Evolutionary conservation across 2,329 filamentous ascomycete genomes (phyloP).

Genomic region (Thielaviopsis musarum): DNA sequence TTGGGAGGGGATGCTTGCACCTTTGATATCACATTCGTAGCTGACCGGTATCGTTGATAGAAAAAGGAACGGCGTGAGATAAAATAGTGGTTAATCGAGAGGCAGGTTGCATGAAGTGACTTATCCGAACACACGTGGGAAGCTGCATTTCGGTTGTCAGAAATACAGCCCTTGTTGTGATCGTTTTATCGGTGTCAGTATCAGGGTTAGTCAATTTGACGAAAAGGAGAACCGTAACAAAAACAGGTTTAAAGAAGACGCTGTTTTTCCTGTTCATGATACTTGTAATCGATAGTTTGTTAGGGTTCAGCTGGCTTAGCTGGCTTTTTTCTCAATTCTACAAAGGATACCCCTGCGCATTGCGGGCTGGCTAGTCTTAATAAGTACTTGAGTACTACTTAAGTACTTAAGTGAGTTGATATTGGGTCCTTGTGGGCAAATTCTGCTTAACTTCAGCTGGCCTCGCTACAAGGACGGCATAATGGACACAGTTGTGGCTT

Average conservation of each 20-base stretch:
- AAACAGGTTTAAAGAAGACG: neutral
- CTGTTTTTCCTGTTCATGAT: neutral
- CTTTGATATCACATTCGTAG: too few species aligned
- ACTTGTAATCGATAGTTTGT: neutral
- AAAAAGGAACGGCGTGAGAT: too few species aligned
- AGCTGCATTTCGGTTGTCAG: too few species aligned
- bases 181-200: too few species aligned
- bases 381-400: neutral
- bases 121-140: too few species aligned
- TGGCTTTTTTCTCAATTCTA: neutral
- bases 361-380: neutral
- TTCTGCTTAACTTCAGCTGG: neutral
- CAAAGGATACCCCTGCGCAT: neutral
- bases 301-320: neutral
- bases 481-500: neutral
- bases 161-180: too few species aligned
- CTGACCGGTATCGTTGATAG: too few species aligned
- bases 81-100: too few species aligned
- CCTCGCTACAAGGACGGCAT: neutral
- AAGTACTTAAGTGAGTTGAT: too few species aligned
- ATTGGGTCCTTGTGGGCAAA: neutral
- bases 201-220: too few species aligned
- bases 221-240: neutral
- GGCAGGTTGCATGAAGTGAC: too few species aligned
- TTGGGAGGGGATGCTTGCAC: neutral